Percentiles rank a stretch among this genome's conserved stretches.
These are phyloP conservation scores for Achaetomiella virescens DNA, from an alignment of 495 filamentous ascomycete species.

Conservation along the genomic window DNA sequence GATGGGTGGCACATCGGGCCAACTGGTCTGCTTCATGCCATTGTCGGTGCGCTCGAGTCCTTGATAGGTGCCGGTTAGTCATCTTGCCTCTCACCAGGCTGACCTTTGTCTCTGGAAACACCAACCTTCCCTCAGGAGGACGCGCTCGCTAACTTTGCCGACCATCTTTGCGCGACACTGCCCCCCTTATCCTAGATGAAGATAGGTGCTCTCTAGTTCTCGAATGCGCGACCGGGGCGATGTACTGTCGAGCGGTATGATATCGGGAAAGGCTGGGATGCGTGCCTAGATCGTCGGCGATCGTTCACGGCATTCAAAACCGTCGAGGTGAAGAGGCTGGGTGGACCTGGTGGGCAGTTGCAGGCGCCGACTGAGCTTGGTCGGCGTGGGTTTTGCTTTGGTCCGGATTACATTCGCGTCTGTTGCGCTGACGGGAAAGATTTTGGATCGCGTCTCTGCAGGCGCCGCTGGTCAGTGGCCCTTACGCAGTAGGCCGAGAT, in stretches of 20 bases:
- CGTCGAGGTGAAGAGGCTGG: too few relatives aligned
- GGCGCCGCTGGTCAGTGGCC: neutral
- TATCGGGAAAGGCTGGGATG: neutral
- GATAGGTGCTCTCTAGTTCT: neutral
- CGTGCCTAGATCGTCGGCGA: neutral
- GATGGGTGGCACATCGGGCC: constrained; percentile 86
- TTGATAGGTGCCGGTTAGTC: constrained; percentile 30
- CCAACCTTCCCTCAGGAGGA: constrained; percentile 46
- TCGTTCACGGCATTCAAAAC: too few relatives aligned
- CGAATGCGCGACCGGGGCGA: neutral
- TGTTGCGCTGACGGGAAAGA: neutral
- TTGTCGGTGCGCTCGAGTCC: constrained; percentile 95
- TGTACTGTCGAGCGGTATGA: neutral
- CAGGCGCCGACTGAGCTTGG: neutral
- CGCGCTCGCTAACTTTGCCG: constrained; percentile 49
- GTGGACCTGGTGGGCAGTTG: neutral
- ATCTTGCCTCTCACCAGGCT: neutral
- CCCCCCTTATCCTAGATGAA: neutral
- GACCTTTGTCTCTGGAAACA: neutral
- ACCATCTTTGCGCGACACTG: constrained; percentile 33
- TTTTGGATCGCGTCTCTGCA: neutral
- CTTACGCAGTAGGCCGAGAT: neutral
- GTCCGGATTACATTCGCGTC: neutral
- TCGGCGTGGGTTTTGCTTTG: neutral
- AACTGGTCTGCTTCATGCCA: constrained; percentile 88